These are phyloP conservation scores for Pichia sp. DNA, from an alignment of 1,139 yeast species.

Conservation along the genomic window DNA sequence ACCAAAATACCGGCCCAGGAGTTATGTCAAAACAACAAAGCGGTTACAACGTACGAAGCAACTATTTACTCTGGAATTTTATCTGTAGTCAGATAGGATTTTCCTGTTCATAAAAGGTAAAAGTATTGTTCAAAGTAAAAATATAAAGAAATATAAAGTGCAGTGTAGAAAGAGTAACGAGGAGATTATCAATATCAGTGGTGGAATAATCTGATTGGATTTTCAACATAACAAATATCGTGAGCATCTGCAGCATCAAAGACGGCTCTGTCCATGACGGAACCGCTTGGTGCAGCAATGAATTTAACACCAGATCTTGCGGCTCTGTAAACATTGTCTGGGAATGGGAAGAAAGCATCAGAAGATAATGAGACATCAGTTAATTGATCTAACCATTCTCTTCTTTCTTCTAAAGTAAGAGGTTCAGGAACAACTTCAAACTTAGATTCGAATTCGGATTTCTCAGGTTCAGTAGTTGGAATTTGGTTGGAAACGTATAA, in stretches of 20 bases:
- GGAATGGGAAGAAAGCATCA: slow-evolving; percentile 99
- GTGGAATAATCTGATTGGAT: slow-evolving; percentile 96
- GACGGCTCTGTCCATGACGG: slow-evolving; percentile 96
- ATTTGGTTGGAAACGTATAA: slow-evolving; percentile 85
- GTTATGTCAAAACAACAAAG: too few relatives aligned
- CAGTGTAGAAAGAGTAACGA: too few relatives aligned
- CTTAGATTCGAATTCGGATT: slow-evolving; percentile 83
- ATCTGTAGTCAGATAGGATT: too few relatives aligned
- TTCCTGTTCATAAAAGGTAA: too few relatives aligned
- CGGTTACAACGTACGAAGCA: too few relatives aligned
- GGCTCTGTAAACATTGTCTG: slow-evolving; percentile 97
- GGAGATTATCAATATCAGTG: too few relatives aligned
- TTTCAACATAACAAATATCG: slow-evolving; percentile 84
- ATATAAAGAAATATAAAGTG: too few relatives aligned
- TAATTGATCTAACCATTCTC: slow-evolving; percentile 76
- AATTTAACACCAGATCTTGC: slow-evolving; percentile 92
- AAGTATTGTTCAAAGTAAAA: too few relatives aligned
- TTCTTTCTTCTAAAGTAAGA: slow-evolving; percentile 72
- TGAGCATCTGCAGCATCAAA: slow-evolving; percentile 90
- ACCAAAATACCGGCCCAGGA: too few relatives aligned
- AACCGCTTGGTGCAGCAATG: slow-evolving; percentile 95
- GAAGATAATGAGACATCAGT: slow-evolving; percentile 85
- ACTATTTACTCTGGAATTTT: too few relatives aligned
- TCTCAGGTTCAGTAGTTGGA: slow-evolving; percentile 89
- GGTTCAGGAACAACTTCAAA: slow-evolving; percentile 80